phyloP scores from a whole-genome alignment of 148 eudicot genomes.

The Vaccinium myrtillus region DNA sequence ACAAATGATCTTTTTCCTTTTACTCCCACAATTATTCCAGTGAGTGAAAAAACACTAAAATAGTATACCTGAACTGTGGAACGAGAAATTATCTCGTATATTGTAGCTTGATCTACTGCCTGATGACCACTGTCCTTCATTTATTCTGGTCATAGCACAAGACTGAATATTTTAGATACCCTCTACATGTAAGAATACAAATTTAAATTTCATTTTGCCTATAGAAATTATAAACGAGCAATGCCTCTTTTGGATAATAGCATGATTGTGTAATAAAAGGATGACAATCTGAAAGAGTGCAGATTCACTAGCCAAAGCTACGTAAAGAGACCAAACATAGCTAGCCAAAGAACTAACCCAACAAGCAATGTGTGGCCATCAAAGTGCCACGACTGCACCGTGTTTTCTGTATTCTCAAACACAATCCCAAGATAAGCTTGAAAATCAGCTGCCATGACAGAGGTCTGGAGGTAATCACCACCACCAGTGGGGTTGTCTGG shows the following conservation, averaged over 20 bases:
- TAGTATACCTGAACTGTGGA: slow-evolving; percentile 51
- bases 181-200: background rate
- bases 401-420: slow-evolving; percentile 51
- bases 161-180: background rate
- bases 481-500: slow-evolving; percentile 46
- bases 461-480: slow-evolving; percentile 45
- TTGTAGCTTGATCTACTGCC: slow-evolving; percentile 52
- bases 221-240: background rate
- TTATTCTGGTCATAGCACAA: slow-evolving; percentile 38
- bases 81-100: slow-evolving; percentile 52
- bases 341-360: slow-evolving; percentile 34
- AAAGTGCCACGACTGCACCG: slow-evolving; percentile 53
- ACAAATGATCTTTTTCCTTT: too few relatives aligned
- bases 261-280: background rate
- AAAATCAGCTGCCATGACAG: slow-evolving; percentile 60
- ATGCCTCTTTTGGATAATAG: background rate
- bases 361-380: slow-evolving; percentile 53
- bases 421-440: slow-evolving; percentile 49
- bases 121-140: slow-evolving; percentile 59
- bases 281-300: background rate
- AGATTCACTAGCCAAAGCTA: background rate
- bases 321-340: background rate
- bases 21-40: background rate
- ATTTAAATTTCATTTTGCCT: background rate
- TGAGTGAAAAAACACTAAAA: background rate